These are phyloP conservation scores for Desmodesmus armatus DNA, from an alignment of 139 green algal species.

Conservation along the genomic window DNA sequence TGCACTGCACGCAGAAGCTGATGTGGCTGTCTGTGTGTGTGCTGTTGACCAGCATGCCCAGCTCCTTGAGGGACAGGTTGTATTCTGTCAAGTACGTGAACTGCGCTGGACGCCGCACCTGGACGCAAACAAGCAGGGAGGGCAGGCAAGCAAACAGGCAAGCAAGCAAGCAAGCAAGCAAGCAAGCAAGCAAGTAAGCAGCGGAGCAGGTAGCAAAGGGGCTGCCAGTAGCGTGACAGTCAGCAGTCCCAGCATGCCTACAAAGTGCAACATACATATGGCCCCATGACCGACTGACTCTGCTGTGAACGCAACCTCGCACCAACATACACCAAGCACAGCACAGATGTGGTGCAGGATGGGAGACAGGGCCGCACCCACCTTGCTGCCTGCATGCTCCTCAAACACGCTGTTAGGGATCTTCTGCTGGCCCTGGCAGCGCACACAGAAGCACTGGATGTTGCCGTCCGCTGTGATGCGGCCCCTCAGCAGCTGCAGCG, in stretches of 20 bases:
- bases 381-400: slow-evolving; percentile 44
- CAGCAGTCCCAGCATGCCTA: neutral
- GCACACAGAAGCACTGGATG: slow-evolving; percentile 38
- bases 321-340: neutral
- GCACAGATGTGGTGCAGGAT: neutral
- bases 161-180: neutral
- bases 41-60: slow-evolving; percentile 56
- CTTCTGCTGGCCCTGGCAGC: slow-evolving; percentile 3
- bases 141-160: neutral
- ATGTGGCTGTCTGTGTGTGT: slow-evolving; percentile 62
- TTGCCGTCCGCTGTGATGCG: slow-evolving; percentile 20
- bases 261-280: too few relatives aligned
- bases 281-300: too few relatives aligned
- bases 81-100: slow-evolving; percentile 40
- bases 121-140: too few relatives aligned
- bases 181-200: neutral
- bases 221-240: neutral
- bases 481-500: slow-evolving; percentile 36
- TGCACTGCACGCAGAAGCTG: slow-evolving; percentile 64
- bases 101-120: slow-evolving; percentile 48
- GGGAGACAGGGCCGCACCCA: neutral
- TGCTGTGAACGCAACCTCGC: too few relatives aligned
- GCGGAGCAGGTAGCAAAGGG: neutral
- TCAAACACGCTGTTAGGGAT: slow-evolving; percentile 52
- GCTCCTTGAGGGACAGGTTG: slow-evolving; percentile 54